These are phyloP conservation scores for Scedosporium apiospermum DNA, from an alignment of 2,329 filamentous ascomycete genomes.

Conservation along the genomic window DNA sequence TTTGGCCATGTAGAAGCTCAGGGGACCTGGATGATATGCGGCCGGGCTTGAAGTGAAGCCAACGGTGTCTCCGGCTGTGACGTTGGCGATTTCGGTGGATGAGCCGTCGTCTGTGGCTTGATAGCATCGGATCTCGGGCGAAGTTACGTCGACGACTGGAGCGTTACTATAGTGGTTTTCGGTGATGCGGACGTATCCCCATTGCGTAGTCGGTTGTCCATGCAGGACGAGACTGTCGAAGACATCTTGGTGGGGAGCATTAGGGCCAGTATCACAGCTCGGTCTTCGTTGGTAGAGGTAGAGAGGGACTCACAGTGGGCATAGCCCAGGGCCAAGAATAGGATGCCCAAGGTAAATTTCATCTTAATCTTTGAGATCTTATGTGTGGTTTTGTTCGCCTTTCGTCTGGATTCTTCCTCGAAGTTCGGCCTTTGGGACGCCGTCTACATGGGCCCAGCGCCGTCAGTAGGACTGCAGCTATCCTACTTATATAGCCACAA, in stretches of 20 bases:
- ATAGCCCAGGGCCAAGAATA: neutral
- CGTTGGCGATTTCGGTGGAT: conserved; percentile 11
- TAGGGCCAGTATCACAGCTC: neutral
- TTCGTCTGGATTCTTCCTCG: too few species aligned
- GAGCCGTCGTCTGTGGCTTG: conserved; percentile 6
- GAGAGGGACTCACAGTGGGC: neutral
- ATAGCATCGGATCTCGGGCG: conserved; percentile 19
- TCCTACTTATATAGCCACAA: too few species aligned
- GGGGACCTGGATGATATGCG: conserved; percentile 28
- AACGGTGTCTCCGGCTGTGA: conserved; percentile 27
- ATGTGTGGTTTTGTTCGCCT: too few species aligned
- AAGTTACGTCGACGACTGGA: conserved; percentile 16
- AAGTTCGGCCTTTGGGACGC: too few species aligned
- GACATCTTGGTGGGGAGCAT: neutral
- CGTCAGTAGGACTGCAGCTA: too few species aligned
- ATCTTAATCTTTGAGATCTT: neutral
- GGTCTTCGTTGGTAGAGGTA: neutral
- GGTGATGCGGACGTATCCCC: conserved; percentile 14
- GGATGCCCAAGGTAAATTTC: neutral
- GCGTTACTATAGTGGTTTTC: conserved; percentile 15
- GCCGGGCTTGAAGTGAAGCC: conserved; percentile 26
- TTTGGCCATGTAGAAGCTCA: conserved; percentile 26
- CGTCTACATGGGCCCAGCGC: too few species aligned
- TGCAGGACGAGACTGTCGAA: neutral
- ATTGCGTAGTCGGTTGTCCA: conserved; percentile 3